These are phyloP conservation scores for Graphiopsis chlorocephala DNA, from an alignment of 2,329 filamentous ascomycete genomes.

Conservation along the genomic window DNA sequence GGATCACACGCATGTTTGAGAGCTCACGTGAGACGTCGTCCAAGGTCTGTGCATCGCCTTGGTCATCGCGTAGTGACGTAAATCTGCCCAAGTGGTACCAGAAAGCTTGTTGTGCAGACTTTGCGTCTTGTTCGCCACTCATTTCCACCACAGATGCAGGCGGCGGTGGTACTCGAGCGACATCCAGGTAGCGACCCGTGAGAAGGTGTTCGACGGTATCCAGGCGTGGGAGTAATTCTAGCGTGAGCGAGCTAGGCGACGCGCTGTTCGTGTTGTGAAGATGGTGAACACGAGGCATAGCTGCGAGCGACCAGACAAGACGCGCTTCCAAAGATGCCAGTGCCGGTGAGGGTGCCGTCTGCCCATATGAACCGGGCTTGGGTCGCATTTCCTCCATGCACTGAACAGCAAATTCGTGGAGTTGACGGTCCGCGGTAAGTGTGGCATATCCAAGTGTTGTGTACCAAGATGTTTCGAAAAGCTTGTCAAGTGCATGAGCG, in stretches of 20 bases:
- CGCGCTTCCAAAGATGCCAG: slow-evolving; percentile 56
- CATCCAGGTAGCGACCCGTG: slow-evolving; percentile 67
- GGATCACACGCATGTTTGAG: slow-evolving; percentile 62
- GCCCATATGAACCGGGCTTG: slow-evolving; percentile 17
- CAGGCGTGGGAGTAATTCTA: slow-evolving; percentile 64
- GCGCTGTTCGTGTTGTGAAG: slow-evolving; percentile 39
- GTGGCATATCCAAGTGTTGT: slow-evolving; percentile 52
- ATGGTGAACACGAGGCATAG: slow-evolving; percentile 37
- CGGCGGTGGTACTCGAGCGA: slow-evolving; percentile 52
- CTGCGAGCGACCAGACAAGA: slow-evolving; percentile 59
- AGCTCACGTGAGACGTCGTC: slow-evolving; percentile 58
- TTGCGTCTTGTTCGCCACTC: slow-evolving; percentile 49
- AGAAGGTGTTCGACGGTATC: slow-evolving; percentile 74
- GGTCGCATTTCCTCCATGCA: slow-evolving; percentile 53
- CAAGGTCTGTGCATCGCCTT: slow-evolving; percentile 49
- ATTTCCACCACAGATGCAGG: slow-evolving; percentile 34
- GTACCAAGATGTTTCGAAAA: slow-evolving; percentile 86
- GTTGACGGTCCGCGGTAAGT: slow-evolving; percentile 53
- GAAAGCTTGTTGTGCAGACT: slow-evolving; percentile 48
- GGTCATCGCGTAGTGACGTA: slow-evolving; percentile 62
- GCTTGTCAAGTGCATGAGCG: slow-evolving; percentile 67
- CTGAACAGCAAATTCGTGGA: slow-evolving; percentile 65
- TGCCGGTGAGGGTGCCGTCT: slow-evolving; percentile 19
- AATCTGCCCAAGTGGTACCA: slow-evolving; percentile 78
- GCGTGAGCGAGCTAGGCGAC: slow-evolving; percentile 48